Conservation (phyloP, 75 land plant species). For the Pinus albicaulis region DNA sequence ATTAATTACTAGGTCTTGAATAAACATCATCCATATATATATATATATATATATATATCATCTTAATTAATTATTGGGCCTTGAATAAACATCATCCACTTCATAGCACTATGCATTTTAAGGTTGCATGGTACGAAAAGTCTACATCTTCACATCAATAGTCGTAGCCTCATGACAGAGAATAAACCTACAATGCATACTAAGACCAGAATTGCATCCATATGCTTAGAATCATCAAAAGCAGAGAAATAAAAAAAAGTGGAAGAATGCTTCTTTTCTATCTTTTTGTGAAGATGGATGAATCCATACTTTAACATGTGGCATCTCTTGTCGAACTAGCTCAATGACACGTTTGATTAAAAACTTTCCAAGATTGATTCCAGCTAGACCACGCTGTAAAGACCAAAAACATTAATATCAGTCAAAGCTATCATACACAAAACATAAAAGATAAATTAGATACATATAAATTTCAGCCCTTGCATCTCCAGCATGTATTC, state of each 20-base stretch:
- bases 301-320: conserved; percentile 61
- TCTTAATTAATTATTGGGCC: not conserved
- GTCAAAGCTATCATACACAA: not conserved
- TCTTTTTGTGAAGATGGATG: not conserved
- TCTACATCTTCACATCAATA: not conserved
- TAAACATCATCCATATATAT: too few species aligned
- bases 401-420: not conserved
- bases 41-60: not conserved
- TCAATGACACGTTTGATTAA: conserved; percentile 87
- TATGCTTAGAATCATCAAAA: not conserved
- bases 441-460: not conserved
- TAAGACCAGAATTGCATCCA: not conserved
- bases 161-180: not conserved
- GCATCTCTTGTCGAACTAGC: conserved; percentile 77
- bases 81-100: not conserved
- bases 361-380: conserved; percentile 89
- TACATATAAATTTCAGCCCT: not conserved
- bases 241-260: not conserved
- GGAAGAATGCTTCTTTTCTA: not conserved
- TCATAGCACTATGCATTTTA: not conserved
- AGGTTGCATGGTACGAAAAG: not conserved
- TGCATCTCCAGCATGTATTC: not conserved
- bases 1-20: not conserved
- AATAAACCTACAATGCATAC: not conserved
- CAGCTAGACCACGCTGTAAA: conserved; percentile 85